Base-by-base conservation (phyloP, 2,329 filamentous ascomycete genomes). In the Fusarium sp. region DNA sequence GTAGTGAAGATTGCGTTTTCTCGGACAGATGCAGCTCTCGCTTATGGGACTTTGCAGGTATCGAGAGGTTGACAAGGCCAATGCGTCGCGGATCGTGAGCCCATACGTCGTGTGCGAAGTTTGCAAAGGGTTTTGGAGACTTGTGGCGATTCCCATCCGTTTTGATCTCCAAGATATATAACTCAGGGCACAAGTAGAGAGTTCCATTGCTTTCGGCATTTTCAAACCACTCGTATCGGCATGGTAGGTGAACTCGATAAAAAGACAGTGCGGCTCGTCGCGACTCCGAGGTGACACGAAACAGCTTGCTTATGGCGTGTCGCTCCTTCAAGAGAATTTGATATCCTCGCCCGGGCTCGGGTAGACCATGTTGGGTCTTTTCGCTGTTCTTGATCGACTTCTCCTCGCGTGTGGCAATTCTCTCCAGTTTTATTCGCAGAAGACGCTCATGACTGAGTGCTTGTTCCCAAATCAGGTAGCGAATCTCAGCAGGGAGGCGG, bases 341-440 rank as follows among this genome's bases (percentile, higher is more conserved):
- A 14, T 20, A 22, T 45, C 13, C 20, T 14, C 7, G 10, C 0
- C n/a, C 1, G 3, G 39, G 39, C 5, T 7, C 20, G n/a, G 4
- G 6, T 4, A 8, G 39, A 14, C 10, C 5, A 43, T 13, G 3
- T 0, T 4, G 1, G 3, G n/a, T 43, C 10, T 7, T 43, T 20
- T 4, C 3, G 39, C n/a, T 43, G 16, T 39, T n/a, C 8, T 8
- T 43, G 5, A 7, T 13, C 11, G 39, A 8, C n/a, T 43, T 43
- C 6, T 43, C 7, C n/a, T 43, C 39, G 11, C 4, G 5, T 13
- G 1, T 20, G 10, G n/a, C 2, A 2, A 16, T 7, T 45, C 2
- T 2, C 11, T 16, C 3, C 13, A 45, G 3, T 1, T 6, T 5
- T 1, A 45, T 45, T 45, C 20, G n/a, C 14, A 45, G 11, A 45